Conservation (phyloP, 1,284 basidiomycete species). For the Cryptococcus sp. region DNA sequence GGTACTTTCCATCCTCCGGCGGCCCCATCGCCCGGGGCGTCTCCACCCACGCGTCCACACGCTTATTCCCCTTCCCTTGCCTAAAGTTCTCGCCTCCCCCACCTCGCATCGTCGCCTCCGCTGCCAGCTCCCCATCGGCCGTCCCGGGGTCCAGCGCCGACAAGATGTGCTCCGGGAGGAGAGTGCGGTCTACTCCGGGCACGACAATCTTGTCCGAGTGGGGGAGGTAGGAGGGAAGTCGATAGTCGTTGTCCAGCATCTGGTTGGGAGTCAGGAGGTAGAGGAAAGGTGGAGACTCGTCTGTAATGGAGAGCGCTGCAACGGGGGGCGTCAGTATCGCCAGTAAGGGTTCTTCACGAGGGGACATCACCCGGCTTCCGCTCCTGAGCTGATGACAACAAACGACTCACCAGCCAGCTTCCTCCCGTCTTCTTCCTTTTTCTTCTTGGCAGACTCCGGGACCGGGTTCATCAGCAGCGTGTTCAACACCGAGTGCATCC, state of each 20-base stretch:
- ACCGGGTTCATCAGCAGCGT: conserved; percentile 76
- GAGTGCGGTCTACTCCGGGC: conserved; percentile 25
- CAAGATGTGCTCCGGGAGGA: conserved; percentile 4
- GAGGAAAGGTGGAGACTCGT: conserved; percentile 54
- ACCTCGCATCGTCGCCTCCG: background rate
- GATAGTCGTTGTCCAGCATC: conserved; percentile 88
- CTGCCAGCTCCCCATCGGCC: conserved; percentile 7
- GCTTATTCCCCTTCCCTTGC: conserved; percentile 52
- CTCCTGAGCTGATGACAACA: too few relatives aligned
- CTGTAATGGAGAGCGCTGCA: conserved; percentile 18
- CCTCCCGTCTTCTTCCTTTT: conserved; percentile 56
- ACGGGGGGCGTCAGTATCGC: background rate
- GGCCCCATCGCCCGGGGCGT: conserved; percentile 57
- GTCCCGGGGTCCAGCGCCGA: conserved; percentile 8
- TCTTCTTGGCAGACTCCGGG: conserved; percentile 64
- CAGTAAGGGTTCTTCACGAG: background rate
- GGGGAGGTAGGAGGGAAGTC: conserved; percentile 72
- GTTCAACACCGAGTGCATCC: conserved; percentile 79
- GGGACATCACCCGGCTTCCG: background rate
- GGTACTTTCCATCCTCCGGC: conserved; percentile 33
- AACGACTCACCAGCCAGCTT: conserved; percentile 28
- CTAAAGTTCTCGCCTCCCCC: background rate
- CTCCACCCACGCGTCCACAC: conserved; percentile 62
- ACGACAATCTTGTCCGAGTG: conserved; percentile 23
- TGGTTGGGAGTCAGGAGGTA: conserved; percentile 74